Percentiles rank a stretch among this genome's conserved stretches.
Evolutionary conservation across 2,329 filamentous ascomycete genomes (phyloP).

Genomic region (Fusarium sp.): DNA sequence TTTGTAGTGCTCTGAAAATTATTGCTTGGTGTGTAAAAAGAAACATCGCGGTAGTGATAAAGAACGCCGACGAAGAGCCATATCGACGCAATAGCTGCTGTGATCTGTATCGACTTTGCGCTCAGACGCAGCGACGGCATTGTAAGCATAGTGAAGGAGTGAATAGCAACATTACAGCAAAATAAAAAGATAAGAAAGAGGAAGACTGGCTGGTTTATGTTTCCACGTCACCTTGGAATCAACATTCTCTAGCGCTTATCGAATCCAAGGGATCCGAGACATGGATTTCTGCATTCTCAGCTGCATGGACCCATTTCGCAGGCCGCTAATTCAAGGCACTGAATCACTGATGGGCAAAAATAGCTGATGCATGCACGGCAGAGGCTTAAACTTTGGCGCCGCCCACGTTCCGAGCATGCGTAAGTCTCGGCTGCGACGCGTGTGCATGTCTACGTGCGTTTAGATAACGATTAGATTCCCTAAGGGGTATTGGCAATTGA

Average conservation of each 20-base stretch:
- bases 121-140: constrained; percentile 9
- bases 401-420: neutral
- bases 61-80: constrained; percentile 20
- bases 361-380: neutral
- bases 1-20: neutral
- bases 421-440: neutral
- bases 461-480: neutral
- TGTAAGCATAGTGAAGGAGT: constrained; percentile 8
- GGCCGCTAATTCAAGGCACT: neutral
- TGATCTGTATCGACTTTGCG: constrained; percentile 19
- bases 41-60: constrained; percentile 11
- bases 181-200: neutral
- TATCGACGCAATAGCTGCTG: constrained; percentile 6
- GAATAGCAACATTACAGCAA: neutral
- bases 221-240: neutral
- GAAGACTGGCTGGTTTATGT: neutral
- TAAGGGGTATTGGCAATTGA: neutral
- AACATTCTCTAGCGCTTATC: neutral
- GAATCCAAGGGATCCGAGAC: neutral
- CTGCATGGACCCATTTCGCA: neutral
- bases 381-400: neutral
- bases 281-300: neutral
- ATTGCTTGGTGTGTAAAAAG: neutral
- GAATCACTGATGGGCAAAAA: neutral
- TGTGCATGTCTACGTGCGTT: neutral